Evolutionary conservation across 768 basidiomycete species (phyloP).

Genomic region (Trametes cubensis): DNA sequence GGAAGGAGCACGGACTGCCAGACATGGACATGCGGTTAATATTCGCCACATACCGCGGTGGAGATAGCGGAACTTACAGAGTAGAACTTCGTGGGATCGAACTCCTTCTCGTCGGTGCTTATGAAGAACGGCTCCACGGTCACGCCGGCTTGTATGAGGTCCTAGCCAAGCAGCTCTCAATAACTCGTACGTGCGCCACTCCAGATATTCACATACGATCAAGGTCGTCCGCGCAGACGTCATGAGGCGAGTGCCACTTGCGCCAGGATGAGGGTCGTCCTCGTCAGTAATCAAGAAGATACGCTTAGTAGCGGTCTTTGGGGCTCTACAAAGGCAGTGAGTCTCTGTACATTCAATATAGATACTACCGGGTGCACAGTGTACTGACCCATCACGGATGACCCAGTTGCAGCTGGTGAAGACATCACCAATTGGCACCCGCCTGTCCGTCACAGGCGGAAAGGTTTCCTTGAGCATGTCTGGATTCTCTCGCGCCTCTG

Average conservation of each 20-base stretch:
- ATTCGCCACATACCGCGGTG: background rate
- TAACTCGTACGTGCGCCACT: background rate
- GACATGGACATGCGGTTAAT: background rate
- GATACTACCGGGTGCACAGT: background rate
- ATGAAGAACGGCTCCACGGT: constrained; percentile 91
- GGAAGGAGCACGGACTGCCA: constrained; percentile 62
- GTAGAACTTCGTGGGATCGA: constrained; percentile 78
- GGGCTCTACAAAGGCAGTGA: constrained; percentile 52
- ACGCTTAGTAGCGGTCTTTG: constrained; percentile 88
- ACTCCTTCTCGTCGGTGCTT: constrained; percentile 62
- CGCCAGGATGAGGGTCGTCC: constrained; percentile 69
- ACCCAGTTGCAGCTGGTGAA: constrained; percentile 91
- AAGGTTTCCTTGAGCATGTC: constrained; percentile 59
- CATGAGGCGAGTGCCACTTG: constrained; percentile 58
- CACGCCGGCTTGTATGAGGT: constrained; percentile 78
- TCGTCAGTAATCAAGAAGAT: constrained; percentile 93
- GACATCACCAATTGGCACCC: constrained; percentile 83
- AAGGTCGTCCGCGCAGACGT: constrained; percentile 75
- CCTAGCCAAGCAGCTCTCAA: constrained; percentile 47
- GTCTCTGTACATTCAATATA: background rate
- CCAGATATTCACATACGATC: constrained; percentile 43
- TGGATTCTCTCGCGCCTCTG: constrained; percentile 70
- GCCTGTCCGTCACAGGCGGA: constrained; percentile 58
- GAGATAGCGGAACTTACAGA: constrained; percentile 49
- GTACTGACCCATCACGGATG: constrained; percentile 78